phyloP scores from a whole-genome alignment of 768 basidiomycete genomes.

The Pulveroboletus sp. region DNA sequence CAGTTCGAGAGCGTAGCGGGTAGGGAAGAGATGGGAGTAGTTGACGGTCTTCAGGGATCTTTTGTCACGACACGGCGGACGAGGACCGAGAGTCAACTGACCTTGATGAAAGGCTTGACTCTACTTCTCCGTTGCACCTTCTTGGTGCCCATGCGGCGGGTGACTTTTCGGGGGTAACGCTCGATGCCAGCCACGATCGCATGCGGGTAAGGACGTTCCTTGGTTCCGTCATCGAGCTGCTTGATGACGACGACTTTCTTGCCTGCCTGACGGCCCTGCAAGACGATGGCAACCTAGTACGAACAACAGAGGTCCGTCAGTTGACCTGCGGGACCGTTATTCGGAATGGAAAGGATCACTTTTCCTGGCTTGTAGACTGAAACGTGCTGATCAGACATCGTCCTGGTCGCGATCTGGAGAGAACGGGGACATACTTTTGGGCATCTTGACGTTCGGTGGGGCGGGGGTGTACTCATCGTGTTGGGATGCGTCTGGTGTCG shows the following conservation, averaged over 20 bases:
- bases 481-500: neutral
- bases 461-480: conserved; percentile 21
- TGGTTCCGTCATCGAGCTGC: conserved; percentile 94
- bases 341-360: conserved; percentile 37
- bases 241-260: conserved; percentile 99
- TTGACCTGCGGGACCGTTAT: neutral
- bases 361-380: conserved; percentile 94
- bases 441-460: conserved; percentile 39
- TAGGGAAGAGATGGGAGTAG: conserved; percentile 99
- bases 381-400: conserved; percentile 11
- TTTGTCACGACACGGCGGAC: neutral
- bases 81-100: conserved; percentile 32
- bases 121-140: conserved; percentile 88
- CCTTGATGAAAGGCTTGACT: conserved; percentile 99
- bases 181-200: conserved; percentile 98
- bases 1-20: conserved; percentile 96
- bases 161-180: conserved; percentile 97
- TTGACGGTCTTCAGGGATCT: conserved; percentile 65
- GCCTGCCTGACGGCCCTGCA: conserved; percentile 98
- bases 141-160: conserved; percentile 96
- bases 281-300: conserved; percentile 84
- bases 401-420: neutral
- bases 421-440: conserved; percentile 31
- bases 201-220: conserved; percentile 94
- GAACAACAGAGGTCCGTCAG: neutral